Evolutionary conservation across 2,329 filamentous ascomycete genomes (phyloP), one percentile per base, ranked within the genome.

Genomic region (Cladophialophora exuberans): DNA sequence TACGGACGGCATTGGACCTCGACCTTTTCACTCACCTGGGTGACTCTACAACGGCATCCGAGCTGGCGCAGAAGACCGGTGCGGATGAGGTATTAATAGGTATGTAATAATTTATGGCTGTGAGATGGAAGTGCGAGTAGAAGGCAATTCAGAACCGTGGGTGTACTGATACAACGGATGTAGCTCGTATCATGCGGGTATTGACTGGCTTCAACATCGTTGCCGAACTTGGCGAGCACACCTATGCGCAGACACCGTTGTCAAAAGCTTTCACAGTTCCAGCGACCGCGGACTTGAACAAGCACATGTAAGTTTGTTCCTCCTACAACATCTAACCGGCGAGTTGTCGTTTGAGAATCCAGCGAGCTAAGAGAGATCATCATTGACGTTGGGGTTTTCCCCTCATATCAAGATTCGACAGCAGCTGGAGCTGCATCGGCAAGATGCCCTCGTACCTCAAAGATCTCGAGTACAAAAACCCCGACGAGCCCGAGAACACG

Each of bases 21-120:
- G 43, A 54, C 23, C 22, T 54, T 3, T 54, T 54, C 23, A 48
- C 47, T 18, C 42, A 46, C 18, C 33, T 54, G n/a, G 51, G 42
- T 17, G 10, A 31, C 10, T 54, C 43, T 1, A 54, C 43, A 13
- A 70, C 65, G 3, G 69, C 67, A 2, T 44, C 57, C 10, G 63
- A 68, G 46, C 47, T 72, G 9, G 62, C 69, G 2, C 39, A 59
- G 22, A 52, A 56, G 20, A 70, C 67, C 4, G 65, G 64, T 4
- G 69, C 66, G 3, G 67, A 71, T 17, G 56, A 44, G 10, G 65
- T 63, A 0, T 56, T 72, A 23, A 67, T 72, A 25, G 65, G 70
- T 71, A 13, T 11, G 20, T n/a, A n/a, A 25, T 31, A 22, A 13
- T 38, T 26, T 17, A 5, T 22, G 25, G 26, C 10, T 35, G 9